Base-by-base conservation (phyloP, 345 rosid genomes). In the Eucalyptus leucophloia region DNA sequence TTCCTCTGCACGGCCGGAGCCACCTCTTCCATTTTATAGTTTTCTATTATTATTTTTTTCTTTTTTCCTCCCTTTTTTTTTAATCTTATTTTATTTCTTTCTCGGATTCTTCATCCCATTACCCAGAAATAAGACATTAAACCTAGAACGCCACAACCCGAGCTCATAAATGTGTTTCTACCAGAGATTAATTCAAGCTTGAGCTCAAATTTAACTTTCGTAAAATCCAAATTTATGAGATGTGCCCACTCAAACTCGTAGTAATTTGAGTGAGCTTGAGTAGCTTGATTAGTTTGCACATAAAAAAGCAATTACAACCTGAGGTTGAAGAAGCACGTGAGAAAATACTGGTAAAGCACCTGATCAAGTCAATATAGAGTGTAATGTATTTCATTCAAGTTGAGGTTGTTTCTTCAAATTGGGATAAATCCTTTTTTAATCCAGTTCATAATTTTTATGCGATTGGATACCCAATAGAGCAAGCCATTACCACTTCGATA, bases 221-320 rank as follows among this genome's bases (percentile, higher is more conserved):
- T 58, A 24, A 11, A 58, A 58, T 58, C 14, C 13, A 4, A 24
- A 11, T 2, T 58, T 4, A 24, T 58, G n/a, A 58, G 65, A 11
- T 0, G 1, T 26, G 14, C 4, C 1, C 6, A 11, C 65, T 26
- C 0, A 1, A 60, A 28, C 15, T 60, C 0, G 2, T 60, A 26
- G 1, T 60, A 60, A 28, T 60, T 60, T 60, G 11, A 60, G 16
- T 0, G 4, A 60, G 67, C 8, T 60, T 28, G 14, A 12, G 32
- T 60, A 1, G 67, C 32, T 60, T 60, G 7, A 60, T 60, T 60
- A 12, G 32, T 12, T 60, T 60, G 67, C 32, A 26, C 32, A 28
- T 26, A 12, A 60, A 60, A 3, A 60, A 58, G 16, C 32, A 60
- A 60, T 60, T 60, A 60, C 30, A 60, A 60, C 7, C 7, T 5